Percentiles rank a stretch among this genome's conserved stretches.
Conservation (phyloP, 345 rosid genomes). For the Toxicodendron radicans region DNA sequence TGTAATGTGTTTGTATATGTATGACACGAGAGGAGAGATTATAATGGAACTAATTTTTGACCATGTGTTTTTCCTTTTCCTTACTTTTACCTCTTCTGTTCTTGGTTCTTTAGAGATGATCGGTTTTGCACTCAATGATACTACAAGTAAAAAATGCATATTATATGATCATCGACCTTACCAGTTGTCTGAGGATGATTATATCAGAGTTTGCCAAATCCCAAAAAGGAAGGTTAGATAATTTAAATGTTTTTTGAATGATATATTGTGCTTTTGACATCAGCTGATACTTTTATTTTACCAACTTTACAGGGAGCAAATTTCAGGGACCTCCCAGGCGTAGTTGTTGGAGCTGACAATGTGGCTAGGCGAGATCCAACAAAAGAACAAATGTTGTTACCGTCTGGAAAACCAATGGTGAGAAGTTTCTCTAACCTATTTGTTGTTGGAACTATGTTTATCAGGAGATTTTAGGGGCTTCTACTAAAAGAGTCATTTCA, state of each 20-base stretch:
- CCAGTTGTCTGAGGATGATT: conserved; percentile 52
- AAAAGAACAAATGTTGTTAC: conserved; percentile 47
- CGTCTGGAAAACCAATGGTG: conserved; percentile 88
- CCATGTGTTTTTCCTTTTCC: neutral
- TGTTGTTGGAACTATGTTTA: no score
- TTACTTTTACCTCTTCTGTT: conserved; percentile 3
- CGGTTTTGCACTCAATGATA: conserved; percentile 39
- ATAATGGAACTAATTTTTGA: neutral
- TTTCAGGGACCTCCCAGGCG: conserved; percentile 90
- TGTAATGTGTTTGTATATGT: neutral
- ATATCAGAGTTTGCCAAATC: conserved; percentile 69
- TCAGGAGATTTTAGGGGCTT: neutral
- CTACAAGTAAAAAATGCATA: conserved; percentile 25
- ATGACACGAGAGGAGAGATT: neutral
- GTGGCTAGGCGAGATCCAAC: conserved; percentile 62
- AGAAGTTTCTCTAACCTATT: conserved; percentile 14
- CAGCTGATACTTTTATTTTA: conserved; percentile 22
- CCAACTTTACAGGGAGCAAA: conserved; percentile 70
- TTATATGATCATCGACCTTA: conserved; percentile 79
- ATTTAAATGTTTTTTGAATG: conserved; percentile 1
- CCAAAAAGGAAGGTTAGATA: conserved; percentile 79
- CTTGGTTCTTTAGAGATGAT: conserved; percentile 51
- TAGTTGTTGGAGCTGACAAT: conserved; percentile 63
- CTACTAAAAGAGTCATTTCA: neutral
- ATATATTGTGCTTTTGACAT: neutral